Evolutionary conservation across 2,329 filamentous ascomycete genomes (phyloP).

Genomic region (Daldinia sp.): DNA sequence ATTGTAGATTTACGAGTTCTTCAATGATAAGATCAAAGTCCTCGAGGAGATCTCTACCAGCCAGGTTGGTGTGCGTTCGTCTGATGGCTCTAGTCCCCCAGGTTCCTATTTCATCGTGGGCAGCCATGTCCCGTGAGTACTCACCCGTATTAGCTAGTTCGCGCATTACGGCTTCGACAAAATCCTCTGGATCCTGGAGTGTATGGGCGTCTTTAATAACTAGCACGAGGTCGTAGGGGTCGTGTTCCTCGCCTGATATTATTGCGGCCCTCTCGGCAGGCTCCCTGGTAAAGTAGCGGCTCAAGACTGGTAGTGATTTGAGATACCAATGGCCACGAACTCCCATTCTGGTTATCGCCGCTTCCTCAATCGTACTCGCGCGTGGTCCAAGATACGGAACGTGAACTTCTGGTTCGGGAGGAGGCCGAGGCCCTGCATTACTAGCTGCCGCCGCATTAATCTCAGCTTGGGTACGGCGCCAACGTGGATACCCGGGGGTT

Average conservation of each 20-base stretch:
- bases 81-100: not conserved
- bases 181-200: not conserved
- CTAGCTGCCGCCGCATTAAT: not conserved
- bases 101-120: accelerated
- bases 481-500: not conserved
- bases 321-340: not conserved
- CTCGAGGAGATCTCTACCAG: not conserved
- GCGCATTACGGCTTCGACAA: not conserved
- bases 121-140: conserved; percentile 1
- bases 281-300: conserved; percentile 3
- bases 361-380: not conserved
- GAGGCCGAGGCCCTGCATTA: not conserved
- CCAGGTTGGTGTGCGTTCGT: conserved; percentile 1
- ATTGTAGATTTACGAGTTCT: not conserved
- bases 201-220: not conserved
- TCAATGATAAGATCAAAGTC: not conserved
- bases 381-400: not conserved
- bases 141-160: not conserved
- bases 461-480: not conserved
- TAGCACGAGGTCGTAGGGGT: conserved; percentile 3
- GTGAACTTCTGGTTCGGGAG: not conserved
- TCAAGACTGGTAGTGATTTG: not conserved
- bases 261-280: not conserved
- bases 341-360: not conserved
- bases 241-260: not conserved